phyloP scores from a whole-genome alignment of 495 filamentous ascomycete genomes.

The Talaromyces stipitatus region DNA sequence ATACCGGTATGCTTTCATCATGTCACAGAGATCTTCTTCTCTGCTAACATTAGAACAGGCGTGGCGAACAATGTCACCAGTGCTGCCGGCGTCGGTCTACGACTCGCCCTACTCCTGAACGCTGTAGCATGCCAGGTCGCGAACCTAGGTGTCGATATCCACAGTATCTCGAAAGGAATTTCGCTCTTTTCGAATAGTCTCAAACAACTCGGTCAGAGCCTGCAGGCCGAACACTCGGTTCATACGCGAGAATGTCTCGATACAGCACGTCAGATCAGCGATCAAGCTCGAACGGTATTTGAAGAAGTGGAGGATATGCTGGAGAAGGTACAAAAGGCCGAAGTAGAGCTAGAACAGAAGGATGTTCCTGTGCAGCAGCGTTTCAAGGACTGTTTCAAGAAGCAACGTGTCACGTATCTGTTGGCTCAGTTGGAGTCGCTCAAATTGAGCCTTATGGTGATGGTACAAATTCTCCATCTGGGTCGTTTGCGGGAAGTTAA shows the following conservation, averaged over 20 bases:
- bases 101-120: constrained; percentile 37
- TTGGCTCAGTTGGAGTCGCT: constrained; percentile 37
- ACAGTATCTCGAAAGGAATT: constrained; percentile 38
- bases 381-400: constrained; percentile 37
- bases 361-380: constrained; percentile 28
- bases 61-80: constrained; percentile 17
- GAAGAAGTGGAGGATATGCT: constrained; percentile 39
- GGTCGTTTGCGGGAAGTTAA: constrained; percentile 17
- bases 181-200: constrained; percentile 36
- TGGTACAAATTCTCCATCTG: constrained; percentile 33
- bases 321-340: constrained; percentile 28
- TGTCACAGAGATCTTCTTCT: not conserved
- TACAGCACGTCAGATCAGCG: constrained; percentile 32
- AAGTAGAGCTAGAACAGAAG: constrained; percentile 20
- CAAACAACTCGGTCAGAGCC: constrained; percentile 29
- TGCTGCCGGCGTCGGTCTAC: constrained; percentile 34
- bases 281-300: constrained; percentile 33
- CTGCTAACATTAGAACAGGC: not conserved
- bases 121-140: constrained; percentile 35
- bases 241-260: constrained; percentile 24
- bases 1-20: not conserved
- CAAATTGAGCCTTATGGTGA: constrained; percentile 36
- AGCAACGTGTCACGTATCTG: constrained; percentile 36
- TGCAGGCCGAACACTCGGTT: constrained; percentile 21
- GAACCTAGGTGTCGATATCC: constrained; percentile 35